These are phyloP conservation scores for Dothiorella sarmentorum DNA, from an alignment of 2,329 filamentous ascomycete genomes.

Conservation along the genomic window DNA sequence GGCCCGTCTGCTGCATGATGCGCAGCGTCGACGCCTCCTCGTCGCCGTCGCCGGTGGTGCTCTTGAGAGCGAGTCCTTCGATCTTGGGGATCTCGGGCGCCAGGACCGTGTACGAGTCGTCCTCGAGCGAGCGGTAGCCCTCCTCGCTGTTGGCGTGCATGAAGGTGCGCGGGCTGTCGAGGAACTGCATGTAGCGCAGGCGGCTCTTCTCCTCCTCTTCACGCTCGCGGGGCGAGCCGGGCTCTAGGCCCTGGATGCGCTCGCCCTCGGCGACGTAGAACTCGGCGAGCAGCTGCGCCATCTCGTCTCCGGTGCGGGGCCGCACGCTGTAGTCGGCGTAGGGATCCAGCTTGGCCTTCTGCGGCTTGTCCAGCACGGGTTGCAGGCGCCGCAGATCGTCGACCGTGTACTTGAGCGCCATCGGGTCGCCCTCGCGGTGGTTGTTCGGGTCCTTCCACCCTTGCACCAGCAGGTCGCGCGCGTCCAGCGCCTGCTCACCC, in stretches of 20 bases:
- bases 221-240: slow-evolving; percentile 8
- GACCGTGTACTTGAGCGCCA: slow-evolving; percentile 59
- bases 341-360: slow-evolving; percentile 7
- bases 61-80: slow-evolving; percentile 35
- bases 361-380: slow-evolving; percentile 64
- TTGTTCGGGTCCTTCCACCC: slow-evolving; percentile 49
- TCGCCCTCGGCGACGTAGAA: slow-evolving; percentile 14
- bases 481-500: slow-evolving; percentile 72
- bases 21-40: slow-evolving; percentile 47
- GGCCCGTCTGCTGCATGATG: slow-evolving; percentile 57
- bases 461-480: slow-evolving; percentile 70
- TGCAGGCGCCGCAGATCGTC: slow-evolving; percentile 79
- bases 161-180: slow-evolving; percentile 44
- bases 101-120: slow-evolving; percentile 44
- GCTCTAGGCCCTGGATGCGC: slow-evolving; percentile 1
- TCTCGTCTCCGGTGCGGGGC: slow-evolving; percentile 27
- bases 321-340: slow-evolving; percentile 14
- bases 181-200: slow-evolving; percentile 38
- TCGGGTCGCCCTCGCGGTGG: slow-evolving; percentile 67
- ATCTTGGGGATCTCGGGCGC: slow-evolving; percentile 51
- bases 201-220: slow-evolving; percentile 46
- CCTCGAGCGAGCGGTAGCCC: slow-evolving; percentile 47
- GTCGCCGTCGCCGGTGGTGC: slow-evolving; percentile 31
- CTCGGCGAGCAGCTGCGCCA: not conserved
- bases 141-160: slow-evolving; percentile 50